Evolutionary conservation across 2,329 filamentous ascomycete genomes (phyloP).

Genomic region (Exophiala phaeomuriformis): DNA sequence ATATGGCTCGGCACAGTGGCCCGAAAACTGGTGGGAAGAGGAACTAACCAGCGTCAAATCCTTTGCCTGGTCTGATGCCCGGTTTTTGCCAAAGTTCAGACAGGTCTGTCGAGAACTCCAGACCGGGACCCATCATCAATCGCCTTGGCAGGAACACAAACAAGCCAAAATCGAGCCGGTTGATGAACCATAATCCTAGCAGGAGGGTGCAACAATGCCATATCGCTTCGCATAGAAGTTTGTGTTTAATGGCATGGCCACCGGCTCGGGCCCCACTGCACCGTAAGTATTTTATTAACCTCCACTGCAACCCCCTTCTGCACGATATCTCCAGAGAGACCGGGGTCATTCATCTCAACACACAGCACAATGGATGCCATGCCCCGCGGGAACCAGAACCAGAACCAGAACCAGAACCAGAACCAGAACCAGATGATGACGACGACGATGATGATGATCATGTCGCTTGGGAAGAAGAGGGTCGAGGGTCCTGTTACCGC

Average conservation of each 20-base stretch:
- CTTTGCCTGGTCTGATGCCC: conserved; percentile 2
- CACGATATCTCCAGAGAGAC: too few relatives aligned
- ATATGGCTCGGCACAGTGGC: neutral
- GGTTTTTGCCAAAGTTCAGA: neutral
- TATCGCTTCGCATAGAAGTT: too few relatives aligned
- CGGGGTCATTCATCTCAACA: too few relatives aligned
- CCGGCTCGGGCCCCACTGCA: neutral
- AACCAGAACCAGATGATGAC: neutral
- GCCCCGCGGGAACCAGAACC: neutral
- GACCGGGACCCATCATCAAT: neutral
- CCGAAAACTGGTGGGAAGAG: conserved; percentile 1
- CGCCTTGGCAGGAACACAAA: neutral
- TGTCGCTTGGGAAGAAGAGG: too few relatives aligned
- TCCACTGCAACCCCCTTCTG: too few relatives aligned
- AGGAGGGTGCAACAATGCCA: neutral
- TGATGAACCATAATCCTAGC: neutral
- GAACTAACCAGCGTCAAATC: neutral
- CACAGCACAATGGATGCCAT: too few relatives aligned
- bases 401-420: neutral
- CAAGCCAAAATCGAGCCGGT: neutral
- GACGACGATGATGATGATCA: too few relatives aligned
- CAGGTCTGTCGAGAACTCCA: conserved; percentile 1
- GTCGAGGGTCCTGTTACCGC: too few relatives aligned
- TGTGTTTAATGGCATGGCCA: too few relatives aligned
- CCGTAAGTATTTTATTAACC: too few relatives aligned